Percentiles rank a stretch among this genome's conserved stretches.
Conservation (phyloP, 106 monocot species). For the Platanthera guangdongensis region DNA sequence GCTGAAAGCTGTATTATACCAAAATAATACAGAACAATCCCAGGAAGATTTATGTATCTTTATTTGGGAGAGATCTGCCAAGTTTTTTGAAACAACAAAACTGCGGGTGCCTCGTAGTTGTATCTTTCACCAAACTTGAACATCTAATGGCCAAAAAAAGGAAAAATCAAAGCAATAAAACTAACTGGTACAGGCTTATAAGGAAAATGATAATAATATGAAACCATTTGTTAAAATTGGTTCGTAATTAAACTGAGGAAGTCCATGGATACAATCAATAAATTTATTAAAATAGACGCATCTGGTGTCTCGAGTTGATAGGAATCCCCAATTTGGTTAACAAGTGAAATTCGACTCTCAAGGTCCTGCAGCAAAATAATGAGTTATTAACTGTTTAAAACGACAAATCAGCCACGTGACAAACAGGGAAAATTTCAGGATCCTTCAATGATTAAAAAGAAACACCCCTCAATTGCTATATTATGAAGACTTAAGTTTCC, state of each 20-base stretch:
- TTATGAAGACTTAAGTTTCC: neutral
- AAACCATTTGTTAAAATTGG: neutral
- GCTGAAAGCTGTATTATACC: neutral
- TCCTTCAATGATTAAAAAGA: neutral
- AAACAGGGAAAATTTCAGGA: neutral
- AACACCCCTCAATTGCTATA: neutral
- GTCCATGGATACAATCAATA: slow-evolving; percentile 47
- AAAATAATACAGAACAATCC: neutral
- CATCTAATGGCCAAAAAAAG: neutral
- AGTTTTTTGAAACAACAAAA: neutral
- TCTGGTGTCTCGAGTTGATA: slow-evolving; percentile 22
- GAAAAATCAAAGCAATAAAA: slow-evolving; percentile 1
- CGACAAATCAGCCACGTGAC: neutral
- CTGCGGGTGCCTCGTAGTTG: neutral
- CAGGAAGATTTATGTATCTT: slow-evolving; percentile 1
- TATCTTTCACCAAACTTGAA: neutral
- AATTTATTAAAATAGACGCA: slow-evolving; percentile 29
- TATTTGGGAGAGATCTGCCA: neutral
- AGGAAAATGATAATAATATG: neutral
- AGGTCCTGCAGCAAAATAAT: slow-evolving; percentile 33
- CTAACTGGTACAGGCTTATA: neutral
- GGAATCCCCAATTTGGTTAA: slow-evolving; percentile 43
- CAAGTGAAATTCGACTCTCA: slow-evolving; percentile 38
- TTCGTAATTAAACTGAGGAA: neutral
- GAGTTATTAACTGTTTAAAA: neutral